Base-by-base conservation (phyloP, 371 early-diverging fungal species). In the Batrachochytrium dendrobatidis region DNA sequence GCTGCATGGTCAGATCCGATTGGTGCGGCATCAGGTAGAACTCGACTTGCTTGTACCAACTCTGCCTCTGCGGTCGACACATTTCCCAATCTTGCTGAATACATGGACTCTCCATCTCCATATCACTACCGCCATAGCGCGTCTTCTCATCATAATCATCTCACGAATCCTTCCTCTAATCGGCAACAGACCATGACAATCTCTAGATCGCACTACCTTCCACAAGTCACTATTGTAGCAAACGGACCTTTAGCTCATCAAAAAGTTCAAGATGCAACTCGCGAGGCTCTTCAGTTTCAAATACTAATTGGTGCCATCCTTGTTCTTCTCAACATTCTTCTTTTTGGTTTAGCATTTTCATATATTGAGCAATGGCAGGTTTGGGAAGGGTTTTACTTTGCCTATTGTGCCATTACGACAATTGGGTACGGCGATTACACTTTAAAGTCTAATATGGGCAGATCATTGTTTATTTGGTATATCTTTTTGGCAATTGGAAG, bases 391-490 rank as follows among this genome's bases (percentile, higher is more conserved):
- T 20, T 77, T 17, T 77, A 77, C 52, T 77, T 77, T 39, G 60
- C 70, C 10, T 75, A 59, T 59, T 52, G 62, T 22, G 49, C 78
- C 18, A 43, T 77, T 25, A 58, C 65, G 26, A 72, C 78, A 6
- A 77, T 74, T 35, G 69, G 77, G 8, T 75, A 71, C 46, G 78
- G 78, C 26, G 78, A 77, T 53, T 72, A 68, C 35, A 44, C 57
- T 10, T 65, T 70, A 1, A 51, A 31, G 7, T 63, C 65, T 6
- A 63, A 66, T 29, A 45, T 62, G 17, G 45, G 65, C 24, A 65
- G 72, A 15, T 61, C 73, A 18, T 50, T 77, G 8, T 77, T 77
- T 49, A 69, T 77, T 22, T 77, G 78, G 78, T 71, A 69, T 46
- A 63, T 77, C n/a, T 74, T 73, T 44, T 55, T 73, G 25, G 77